Evolutionary conservation across 345 rosid species (phyloP).

Genomic region (Isatis tinctoria): DNA sequence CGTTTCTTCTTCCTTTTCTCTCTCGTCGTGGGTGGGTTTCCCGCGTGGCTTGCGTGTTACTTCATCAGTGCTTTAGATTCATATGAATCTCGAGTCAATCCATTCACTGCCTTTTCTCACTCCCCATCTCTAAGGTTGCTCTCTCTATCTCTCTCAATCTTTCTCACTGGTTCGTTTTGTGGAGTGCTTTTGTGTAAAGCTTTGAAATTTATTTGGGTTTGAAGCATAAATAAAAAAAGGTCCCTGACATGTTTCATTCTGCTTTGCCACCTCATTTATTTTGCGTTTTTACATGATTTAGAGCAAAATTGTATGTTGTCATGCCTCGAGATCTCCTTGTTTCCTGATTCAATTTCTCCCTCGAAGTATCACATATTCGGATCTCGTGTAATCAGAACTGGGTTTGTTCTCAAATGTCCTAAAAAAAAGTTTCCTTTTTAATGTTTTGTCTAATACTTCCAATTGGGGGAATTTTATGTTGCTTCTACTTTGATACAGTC

Average conservation of each 20-base stretch:
- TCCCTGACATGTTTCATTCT: neutral
- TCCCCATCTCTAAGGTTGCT: slow-evolving; percentile 13
- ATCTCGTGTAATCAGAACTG: slow-evolving; percentile 2
- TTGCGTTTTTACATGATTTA: neutral
- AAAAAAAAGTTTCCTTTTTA: neutral
- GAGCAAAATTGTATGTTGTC: neutral
- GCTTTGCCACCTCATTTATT: neutral
- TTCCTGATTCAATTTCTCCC: neutral
- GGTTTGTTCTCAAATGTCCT: neutral
- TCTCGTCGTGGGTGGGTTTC: slow-evolving; percentile 14
- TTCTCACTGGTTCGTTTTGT: neutral
- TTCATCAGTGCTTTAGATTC: slow-evolving; percentile 26
- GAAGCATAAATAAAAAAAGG: neutral
- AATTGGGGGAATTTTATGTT: neutral
- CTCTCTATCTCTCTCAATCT: neutral
- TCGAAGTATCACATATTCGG: neutral
- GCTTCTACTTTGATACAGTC: neutral
- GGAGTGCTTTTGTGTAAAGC: slow-evolving; percentile 7
- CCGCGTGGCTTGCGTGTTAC: slow-evolving; percentile 33
- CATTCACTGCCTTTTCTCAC: neutral
- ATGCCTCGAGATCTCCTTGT: neutral
- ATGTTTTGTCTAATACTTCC: neutral
- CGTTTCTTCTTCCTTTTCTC: neutral
- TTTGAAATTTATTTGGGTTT: neutral
- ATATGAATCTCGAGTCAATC: slow-evolving; percentile 16